Conservation (phyloP, 1,284 basidiomycete species). For the Ustilago crameri region DNA sequence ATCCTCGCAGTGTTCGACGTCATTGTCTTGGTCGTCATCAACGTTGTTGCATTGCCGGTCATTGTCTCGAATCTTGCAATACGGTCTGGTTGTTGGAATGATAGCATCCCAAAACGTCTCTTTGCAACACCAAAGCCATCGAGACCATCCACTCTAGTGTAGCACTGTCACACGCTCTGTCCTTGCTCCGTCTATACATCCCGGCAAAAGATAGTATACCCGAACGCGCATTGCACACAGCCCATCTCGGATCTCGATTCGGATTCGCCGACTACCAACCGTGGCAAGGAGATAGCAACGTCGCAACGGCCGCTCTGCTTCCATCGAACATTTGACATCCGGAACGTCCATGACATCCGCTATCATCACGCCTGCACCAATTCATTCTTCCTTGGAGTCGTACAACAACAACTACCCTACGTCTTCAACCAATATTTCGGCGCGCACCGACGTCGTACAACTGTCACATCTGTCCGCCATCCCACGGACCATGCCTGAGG, state of each 20-base stretch:
- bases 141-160: background rate
- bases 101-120: background rate
- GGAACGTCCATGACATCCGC: conserved; percentile 14
- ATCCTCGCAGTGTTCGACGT: background rate
- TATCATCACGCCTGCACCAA: conserved; percentile 3
- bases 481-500: conserved; percentile 39
- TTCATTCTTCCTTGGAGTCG: conserved; percentile 1
- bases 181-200: conserved; percentile 18
- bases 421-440: background rate
- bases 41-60: background rate
- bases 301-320: background rate
- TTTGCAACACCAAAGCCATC: background rate
- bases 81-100: conserved; percentile 17
- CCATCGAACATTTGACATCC: background rate
- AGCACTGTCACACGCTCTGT: background rate
- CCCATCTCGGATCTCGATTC: background rate
- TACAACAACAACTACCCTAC: conserved; percentile 1
- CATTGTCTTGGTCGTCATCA: background rate
- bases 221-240: background rate
- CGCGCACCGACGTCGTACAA: conserved; percentile 7
- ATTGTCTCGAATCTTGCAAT: background rate
- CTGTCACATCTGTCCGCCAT: background rate
- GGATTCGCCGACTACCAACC: too few species aligned
- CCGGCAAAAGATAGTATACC: background rate
- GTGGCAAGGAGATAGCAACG: background rate